A percentile compares a stretch with the other conserved stretches of the same genome.
These are phyloP conservation scores for Ustilago shanxiensis DNA, from an alignment of 1,284 basidiomycete genomes.

Conservation along the genomic window DNA sequence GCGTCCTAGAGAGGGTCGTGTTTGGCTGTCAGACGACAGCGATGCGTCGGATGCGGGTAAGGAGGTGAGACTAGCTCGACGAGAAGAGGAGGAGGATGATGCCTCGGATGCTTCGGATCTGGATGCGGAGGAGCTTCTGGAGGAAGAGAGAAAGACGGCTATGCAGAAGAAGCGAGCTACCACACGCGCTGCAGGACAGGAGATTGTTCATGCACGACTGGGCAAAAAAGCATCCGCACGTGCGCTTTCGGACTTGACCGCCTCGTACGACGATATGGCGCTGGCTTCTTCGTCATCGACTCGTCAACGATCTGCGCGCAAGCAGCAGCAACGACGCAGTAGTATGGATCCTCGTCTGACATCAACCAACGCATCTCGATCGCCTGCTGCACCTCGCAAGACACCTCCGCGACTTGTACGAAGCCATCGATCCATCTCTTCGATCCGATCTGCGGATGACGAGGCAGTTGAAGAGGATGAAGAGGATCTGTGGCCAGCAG, in stretches of 20 bases:
- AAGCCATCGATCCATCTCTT: constrained; percentile 15
- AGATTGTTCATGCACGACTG: constrained; percentile 59
- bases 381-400: constrained; percentile 29
- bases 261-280: constrained; percentile 46
- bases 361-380: constrained; percentile 14
- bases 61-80: constrained; percentile 33
- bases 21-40: constrained; percentile 59
- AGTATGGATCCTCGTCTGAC: constrained; percentile 28
- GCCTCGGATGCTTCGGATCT: constrained; percentile 32
- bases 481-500: constrained; percentile 43
- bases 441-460: constrained; percentile 17
- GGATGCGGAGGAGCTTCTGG: constrained; percentile 61
- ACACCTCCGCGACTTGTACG: constrained; percentile 41
- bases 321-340: constrained; percentile 12
- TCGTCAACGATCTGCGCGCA: constrained; percentile 10
- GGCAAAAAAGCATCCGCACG: constrained; percentile 39
- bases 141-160: constrained; percentile 58
- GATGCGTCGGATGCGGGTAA: constrained; percentile 36
- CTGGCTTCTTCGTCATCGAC: constrained; percentile 14
- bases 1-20: constrained; percentile 64
- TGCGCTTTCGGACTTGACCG: constrained; percentile 37
- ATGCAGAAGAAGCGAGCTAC: constrained; percentile 67
- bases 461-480: constrained; percentile 29
- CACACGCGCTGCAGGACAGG: constrained; percentile 64
- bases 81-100: constrained; percentile 53